These are phyloP conservation scores for Penicillium olsonii DNA, from an alignment of 2,329 filamentous ascomycete species.

Conservation along the genomic window DNA sequence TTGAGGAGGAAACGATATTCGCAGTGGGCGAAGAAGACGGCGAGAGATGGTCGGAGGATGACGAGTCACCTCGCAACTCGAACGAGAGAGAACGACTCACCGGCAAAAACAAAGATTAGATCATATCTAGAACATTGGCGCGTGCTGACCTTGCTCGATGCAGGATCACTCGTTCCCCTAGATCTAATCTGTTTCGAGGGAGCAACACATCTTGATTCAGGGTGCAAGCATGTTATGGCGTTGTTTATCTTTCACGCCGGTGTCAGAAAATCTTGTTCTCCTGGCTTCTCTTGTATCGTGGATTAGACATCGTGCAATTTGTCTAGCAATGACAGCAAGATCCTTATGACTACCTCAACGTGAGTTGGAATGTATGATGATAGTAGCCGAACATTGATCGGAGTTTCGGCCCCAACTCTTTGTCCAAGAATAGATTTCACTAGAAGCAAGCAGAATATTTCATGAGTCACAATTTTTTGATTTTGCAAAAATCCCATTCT, in stretches of 20 bases:
- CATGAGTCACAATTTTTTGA: neutral
- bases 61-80: slow-evolving; percentile 55
- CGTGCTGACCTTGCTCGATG: neutral
- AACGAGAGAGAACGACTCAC: slow-evolving; percentile 55
- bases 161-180: neutral
- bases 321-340: slow-evolving; percentile 3
- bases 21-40: slow-evolving; percentile 79
- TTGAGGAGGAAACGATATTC: slow-evolving; percentile 94
- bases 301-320: slow-evolving; percentile 5
- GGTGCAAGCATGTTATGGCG: slow-evolving; percentile 27
- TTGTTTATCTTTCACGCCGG: slow-evolving; percentile 19
- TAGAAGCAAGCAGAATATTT: neutral
- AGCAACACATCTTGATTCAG: slow-evolving; percentile 10
- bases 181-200: slow-evolving; percentile 4
- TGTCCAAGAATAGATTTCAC: neutral
- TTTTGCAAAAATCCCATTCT: too few relatives aligned
- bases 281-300: slow-evolving; percentile 15
- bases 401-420: neutral
- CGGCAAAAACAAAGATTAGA: slow-evolving; percentile 36
- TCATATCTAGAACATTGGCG: neutral
- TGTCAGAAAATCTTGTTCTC: slow-evolving; percentile 12
- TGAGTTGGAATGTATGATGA: neutral
- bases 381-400: neutral
- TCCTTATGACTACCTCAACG: neutral
- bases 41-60: slow-evolving; percentile 75